Conservation (phyloP, 345 rosid species). For the Eucalyptus rudis region DNA sequence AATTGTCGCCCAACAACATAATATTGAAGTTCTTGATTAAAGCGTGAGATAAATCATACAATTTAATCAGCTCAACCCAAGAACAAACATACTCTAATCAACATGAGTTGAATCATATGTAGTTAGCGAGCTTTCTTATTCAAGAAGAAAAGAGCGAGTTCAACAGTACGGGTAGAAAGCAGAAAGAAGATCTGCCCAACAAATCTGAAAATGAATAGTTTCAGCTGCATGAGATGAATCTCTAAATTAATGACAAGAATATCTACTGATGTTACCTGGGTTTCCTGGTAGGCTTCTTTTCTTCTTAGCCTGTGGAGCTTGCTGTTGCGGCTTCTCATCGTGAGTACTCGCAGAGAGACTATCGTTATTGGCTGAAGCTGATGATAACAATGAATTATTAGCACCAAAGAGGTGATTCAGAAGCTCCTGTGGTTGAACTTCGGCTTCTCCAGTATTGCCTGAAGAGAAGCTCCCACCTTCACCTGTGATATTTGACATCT, state of each 20-base stretch:
- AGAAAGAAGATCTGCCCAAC: not conserved
- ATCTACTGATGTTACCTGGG: not conserved
- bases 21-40: not conserved
- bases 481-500: constrained; percentile 1
- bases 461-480: constrained; percentile 3
- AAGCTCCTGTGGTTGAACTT: not conserved
- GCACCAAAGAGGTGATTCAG: not conserved
- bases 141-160: not conserved
- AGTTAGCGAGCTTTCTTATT: not conserved
- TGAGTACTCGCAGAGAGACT: not conserved
- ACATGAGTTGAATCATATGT: not conserved
- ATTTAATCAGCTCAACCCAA: not conserved
- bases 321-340: not conserved
- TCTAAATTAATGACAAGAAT: not conserved
- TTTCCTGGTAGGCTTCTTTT: constrained; percentile 1
- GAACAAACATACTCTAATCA: not conserved
- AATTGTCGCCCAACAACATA: not conserved
- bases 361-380: not conserved
- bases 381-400: not conserved
- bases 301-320: not conserved
- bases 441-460: not conserved
- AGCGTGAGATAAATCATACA: not conserved
- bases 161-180: not conserved
- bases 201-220: not conserved
- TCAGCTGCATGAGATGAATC: not conserved